Conservation (phyloP, 805 yeast genomes). For the Ogataea pilisensis region DNA sequence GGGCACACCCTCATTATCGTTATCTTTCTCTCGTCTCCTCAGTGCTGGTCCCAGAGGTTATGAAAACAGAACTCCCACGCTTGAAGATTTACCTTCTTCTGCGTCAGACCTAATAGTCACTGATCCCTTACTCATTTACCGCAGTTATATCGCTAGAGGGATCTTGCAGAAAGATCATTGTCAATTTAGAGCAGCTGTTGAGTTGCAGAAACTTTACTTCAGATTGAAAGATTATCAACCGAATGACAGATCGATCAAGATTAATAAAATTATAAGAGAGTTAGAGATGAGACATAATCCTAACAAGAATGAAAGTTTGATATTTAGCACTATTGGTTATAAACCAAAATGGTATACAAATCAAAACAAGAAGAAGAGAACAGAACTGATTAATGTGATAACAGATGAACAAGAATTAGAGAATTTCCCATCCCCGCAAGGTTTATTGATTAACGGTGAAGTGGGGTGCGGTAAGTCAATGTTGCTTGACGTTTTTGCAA, state of each 20-base stretch:
- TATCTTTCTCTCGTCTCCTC: not conserved
- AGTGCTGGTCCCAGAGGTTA: constrained; percentile 23
- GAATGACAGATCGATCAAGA: constrained; percentile 41
- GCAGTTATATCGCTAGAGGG: constrained; percentile 48
- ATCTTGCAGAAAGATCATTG: constrained; percentile 48
- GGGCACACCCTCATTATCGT: not conserved
- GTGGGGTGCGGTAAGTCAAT: constrained; percentile 75
- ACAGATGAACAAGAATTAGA: constrained; percentile 59
- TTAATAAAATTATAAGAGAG: constrained; percentile 35
- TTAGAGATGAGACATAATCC: constrained; percentile 27
- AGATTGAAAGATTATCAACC: constrained; percentile 59
- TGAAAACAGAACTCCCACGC: constrained; percentile 20
- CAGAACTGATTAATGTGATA: constrained; percentile 44
- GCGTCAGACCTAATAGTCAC: constrained; percentile 32
- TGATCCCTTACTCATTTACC: constrained; percentile 59
- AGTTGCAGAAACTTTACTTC: constrained; percentile 55
- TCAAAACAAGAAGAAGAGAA: constrained; percentile 13
- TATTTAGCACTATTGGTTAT: constrained; percentile 27
- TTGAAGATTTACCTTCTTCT: constrained; percentile 3
- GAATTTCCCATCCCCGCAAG: constrained; percentile 57
- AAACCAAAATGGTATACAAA: constrained; percentile 29
- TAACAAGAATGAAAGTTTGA: constrained; percentile 13
- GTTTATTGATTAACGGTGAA: constrained; percentile 58
- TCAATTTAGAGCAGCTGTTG: constrained; percentile 61
- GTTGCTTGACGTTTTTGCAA: constrained; percentile 70